A percentile compares a stretch with the other conserved stretches of the same genome.
These are phyloP conservation scores for Pseudisothecium myosuroides DNA, from an alignment of 225 moss, liverwort and hornwort species.

Conservation along the genomic window DNA sequence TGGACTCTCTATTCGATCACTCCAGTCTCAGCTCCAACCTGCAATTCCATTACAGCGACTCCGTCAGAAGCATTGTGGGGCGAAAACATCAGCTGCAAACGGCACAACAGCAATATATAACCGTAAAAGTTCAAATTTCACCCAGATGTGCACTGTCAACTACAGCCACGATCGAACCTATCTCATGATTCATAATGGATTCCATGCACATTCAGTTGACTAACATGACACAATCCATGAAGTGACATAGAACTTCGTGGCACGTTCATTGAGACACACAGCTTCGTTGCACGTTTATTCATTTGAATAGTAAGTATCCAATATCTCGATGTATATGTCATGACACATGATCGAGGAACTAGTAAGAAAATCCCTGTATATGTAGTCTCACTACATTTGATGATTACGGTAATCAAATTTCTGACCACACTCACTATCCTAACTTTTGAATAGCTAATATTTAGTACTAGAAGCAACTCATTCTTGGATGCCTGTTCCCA, in stretches of 20 bases:
- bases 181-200: not conserved
- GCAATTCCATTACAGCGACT: not conserved
- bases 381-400: not conserved
- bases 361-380: not conserved
- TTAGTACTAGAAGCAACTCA: not conserved
- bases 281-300: no score
- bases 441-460: no score
- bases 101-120: not conserved
- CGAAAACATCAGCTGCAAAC: not conserved
- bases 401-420: not conserved
- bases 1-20: not conserved
- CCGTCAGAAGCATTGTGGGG: not conserved
- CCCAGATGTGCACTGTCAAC: no score
- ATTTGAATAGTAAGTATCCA: no score
- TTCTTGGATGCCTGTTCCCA: not conserved
- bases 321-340: not conserved
- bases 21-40: not conserved
- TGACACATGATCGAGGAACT: no score
- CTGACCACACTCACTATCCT: not conserved
- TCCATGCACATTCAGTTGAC: not conserved
- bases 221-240: not conserved
- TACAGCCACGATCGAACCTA: not conserved
- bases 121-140: no score
- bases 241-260: not conserved
- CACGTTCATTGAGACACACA: not conserved